phyloP scores from a whole-genome alignment of 257 asterid species.

The Linderniella brevidens region DNA sequence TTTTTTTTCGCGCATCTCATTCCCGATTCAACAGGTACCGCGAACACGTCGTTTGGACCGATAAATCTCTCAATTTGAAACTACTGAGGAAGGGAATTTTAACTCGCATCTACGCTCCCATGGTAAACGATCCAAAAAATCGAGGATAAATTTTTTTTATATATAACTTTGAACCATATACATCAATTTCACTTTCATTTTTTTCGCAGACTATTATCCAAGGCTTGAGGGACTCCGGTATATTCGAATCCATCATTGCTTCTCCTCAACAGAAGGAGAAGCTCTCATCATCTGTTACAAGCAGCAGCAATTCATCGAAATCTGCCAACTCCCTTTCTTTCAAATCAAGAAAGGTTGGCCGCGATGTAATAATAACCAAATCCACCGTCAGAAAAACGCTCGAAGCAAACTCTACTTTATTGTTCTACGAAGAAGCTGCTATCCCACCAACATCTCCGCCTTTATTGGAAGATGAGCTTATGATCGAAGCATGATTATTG shows the following conservation, averaged over 20 bases:
- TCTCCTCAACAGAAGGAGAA: slow-evolving; percentile 49
- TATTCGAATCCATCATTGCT: slow-evolving; percentile 47
- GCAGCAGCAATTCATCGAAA: slow-evolving; percentile 46
- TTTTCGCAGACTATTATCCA: slow-evolving; percentile 69
- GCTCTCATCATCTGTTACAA: slow-evolving; percentile 45
- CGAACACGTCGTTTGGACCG: slow-evolving; percentile 93
- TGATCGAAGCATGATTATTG: slow-evolving; percentile 31
- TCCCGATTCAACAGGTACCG: slow-evolving; percentile 51
- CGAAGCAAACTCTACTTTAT: slow-evolving; percentile 12
- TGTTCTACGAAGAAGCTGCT: slow-evolving; percentile 33
- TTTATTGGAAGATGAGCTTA: slow-evolving; percentile 24
- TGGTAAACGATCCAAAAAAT: slow-evolving; percentile 33
- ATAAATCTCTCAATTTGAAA: slow-evolving; percentile 55
- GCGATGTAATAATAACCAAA: slow-evolving; percentile 23
- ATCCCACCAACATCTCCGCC: slow-evolving; percentile 85
- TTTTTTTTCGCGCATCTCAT: slow-evolving; percentile 1
- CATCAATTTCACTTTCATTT: not conserved
- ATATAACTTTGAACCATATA: not conserved
- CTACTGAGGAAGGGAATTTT: slow-evolving; percentile 83
- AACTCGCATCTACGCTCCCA: slow-evolving; percentile 88
- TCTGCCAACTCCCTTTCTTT: slow-evolving; percentile 26
- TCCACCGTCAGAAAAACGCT: slow-evolving; percentile 43
- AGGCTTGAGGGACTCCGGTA: slow-evolving; percentile 74
- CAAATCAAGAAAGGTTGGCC: slow-evolving; percentile 58
- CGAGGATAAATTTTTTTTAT: no score